Evolutionary conservation across 2,329 filamentous ascomycete species (phyloP), one percentile per base, ranked within the genome.

Genomic region (Xylariaceae sp.): DNA sequence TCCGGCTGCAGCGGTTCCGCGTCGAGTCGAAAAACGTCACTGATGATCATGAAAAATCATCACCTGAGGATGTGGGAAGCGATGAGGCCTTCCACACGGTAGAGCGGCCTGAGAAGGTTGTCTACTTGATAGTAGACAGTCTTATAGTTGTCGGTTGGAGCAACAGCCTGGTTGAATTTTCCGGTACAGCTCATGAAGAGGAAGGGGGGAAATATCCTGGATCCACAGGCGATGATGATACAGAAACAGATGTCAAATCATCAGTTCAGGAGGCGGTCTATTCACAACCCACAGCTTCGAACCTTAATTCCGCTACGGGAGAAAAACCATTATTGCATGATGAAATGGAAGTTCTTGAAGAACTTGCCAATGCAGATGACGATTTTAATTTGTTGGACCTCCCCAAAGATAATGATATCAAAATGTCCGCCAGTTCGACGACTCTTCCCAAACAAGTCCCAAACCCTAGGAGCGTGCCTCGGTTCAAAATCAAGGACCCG

Each of bases 71-170:
- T 14, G 53, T 42, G 34, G 42, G 47, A 33, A 0, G 17, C 25
- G 17, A 45, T 40, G 5, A 37, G 22, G 25, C 42, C 32, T 16
- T 37, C 25, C 20, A 23, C 16, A 4, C n/a, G 45, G 8, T 27
- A 10, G 14, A 8, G 11, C 37, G 50, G 33, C 47, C 16, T 37
- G 23, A 33, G 37, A 50, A 59, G 22, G 69, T 73, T 66, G 66
- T 69, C 3, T 77, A 69, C 48, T 57, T 79, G 6, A 56, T 75
- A 2, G 61, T 79, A 0, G 65, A 71, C 4, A 69, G 75, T 38
- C 52, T 78, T 16, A 55, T 61, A 10, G 64, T 70, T 0, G 59
- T 78, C 8, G 76, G 76, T 2, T 76, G 73, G 72, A 70, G 76
- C 48, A 67, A 69, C 25, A 59, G 63, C 2, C 70, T 72, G 41